Evolutionary conservation across 768 basidiomycete species (phyloP).

Genomic region (Lentinus brumalis): DNA sequence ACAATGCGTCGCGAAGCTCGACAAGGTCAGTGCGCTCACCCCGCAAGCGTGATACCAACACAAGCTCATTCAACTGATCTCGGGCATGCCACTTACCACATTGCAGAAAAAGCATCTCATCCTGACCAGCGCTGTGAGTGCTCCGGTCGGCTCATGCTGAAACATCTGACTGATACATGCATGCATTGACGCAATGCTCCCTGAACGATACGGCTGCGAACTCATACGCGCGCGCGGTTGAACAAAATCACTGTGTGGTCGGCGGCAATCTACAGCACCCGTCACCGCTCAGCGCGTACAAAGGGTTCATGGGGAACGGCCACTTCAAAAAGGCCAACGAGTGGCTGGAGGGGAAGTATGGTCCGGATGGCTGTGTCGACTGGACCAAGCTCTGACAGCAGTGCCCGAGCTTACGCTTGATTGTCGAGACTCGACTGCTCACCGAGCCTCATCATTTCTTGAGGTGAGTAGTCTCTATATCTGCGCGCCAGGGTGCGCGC

Average conservation of each 20-base stretch:
- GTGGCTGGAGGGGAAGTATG: conserved; percentile 84
- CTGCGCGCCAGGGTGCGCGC: background rate
- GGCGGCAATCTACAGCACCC: conserved; percentile 62
- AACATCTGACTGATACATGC: background rate
- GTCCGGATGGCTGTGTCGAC: conserved; percentile 66
- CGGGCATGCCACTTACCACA: background rate
- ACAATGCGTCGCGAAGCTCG: conserved; percentile 77
- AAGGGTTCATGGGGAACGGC: conserved; percentile 85
- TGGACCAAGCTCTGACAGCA: conserved; percentile 56
- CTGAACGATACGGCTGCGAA: conserved; percentile 18
- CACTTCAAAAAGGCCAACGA: conserved; percentile 88
- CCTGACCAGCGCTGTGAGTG: conserved; percentile 70
- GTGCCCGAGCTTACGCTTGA: background rate
- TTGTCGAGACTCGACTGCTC: background rate
- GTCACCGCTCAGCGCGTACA: conserved; percentile 74
- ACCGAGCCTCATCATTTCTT: background rate
- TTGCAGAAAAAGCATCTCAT: conserved; percentile 77
- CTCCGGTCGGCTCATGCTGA: background rate
- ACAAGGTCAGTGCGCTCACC: conserved; percentile 52
- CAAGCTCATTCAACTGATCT: background rate
- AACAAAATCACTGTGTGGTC: conserved; percentile 27
- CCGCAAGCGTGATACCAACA: background rate
- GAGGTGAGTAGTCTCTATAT: background rate
- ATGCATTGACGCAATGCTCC: background rate
- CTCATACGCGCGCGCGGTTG: background rate